Evolutionary conservation across 1,284 basidiomycete species (phyloP).

Genomic region (Tilletia indica): DNA sequence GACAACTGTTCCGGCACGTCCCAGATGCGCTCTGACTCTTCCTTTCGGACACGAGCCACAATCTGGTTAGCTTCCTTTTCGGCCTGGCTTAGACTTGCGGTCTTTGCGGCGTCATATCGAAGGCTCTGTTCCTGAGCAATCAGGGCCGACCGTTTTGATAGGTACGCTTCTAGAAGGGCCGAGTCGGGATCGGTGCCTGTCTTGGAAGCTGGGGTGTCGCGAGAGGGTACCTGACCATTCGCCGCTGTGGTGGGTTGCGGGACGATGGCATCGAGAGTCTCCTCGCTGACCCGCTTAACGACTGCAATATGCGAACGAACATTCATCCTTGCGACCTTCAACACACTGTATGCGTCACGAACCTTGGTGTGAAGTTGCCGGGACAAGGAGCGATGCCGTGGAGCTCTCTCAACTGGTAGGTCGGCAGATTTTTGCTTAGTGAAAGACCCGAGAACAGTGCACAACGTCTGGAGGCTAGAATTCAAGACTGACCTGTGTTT

Average conservation of each 20-base stretch:
- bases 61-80: slow-evolving; percentile 10
- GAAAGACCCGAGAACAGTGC: no score
- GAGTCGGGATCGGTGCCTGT: background rate
- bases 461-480: no score
- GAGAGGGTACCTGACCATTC: no score
- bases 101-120: slow-evolving; percentile 6
- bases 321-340: background rate
- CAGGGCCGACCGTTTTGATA: background rate
- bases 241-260: no score
- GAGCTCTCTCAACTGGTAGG: no score
- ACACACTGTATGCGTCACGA: no score
- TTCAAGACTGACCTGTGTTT: no score
- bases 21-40: background rate
- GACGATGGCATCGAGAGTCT: no score
- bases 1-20: background rate
- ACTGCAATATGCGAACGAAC: slow-evolving; percentile 14
- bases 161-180: background rate
- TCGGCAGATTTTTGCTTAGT: no score
- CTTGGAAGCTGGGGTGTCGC: no score
- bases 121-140: background rate
- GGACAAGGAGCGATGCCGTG: no score
- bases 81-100: background rate
- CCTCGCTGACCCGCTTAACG: background rate
- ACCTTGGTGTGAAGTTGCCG: no score
- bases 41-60: background rate